A percentile compares a stretch with the other conserved stretches of the same genome.
These are phyloP conservation scores for Thelonectria discophora DNA, from an alignment of 2,329 filamentous ascomycete genomes.

Conservation along the genomic window DNA sequence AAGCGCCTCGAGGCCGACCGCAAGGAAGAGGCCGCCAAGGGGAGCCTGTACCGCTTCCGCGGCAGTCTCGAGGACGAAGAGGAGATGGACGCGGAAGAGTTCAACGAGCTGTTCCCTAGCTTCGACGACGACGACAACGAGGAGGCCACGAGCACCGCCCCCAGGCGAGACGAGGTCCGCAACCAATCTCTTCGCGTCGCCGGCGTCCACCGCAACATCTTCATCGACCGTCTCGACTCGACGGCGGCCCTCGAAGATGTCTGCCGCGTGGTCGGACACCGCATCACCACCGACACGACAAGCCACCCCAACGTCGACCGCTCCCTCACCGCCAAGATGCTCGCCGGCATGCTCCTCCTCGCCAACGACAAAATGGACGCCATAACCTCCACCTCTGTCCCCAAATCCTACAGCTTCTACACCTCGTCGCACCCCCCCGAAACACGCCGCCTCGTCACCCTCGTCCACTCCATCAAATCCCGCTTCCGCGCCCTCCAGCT, in stretches of 20 bases:
- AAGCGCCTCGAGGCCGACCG: constrained; percentile 79
- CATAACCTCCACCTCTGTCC: constrained; percentile 50
- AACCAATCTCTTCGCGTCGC: constrained; percentile 69
- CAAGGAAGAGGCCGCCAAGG: constrained; percentile 75
- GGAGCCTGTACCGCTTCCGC: constrained; percentile 83
- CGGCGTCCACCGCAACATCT: constrained; percentile 65
- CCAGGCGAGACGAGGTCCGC: constrained; percentile 54
- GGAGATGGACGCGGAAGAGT: constrained; percentile 76
- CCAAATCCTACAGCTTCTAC: constrained; percentile 83
- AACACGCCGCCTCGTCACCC: constrained; percentile 73
- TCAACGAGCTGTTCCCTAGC: constrained; percentile 82
- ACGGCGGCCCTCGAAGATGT: constrained; percentile 54
- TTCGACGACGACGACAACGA: constrained; percentile 73
- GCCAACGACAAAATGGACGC: constrained; percentile 68
- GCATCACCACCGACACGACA: constrained; percentile 44
- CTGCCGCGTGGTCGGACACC: constrained; percentile 55
- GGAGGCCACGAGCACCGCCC: constrained; percentile 48
- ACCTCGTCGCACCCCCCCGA: constrained; percentile 80
- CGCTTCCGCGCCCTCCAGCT: constrained; percentile 77
- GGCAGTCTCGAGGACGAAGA: constrained; percentile 82
- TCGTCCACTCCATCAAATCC: constrained; percentile 74
- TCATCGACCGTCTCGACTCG: constrained; percentile 54
- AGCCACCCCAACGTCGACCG: constrained; percentile 44
- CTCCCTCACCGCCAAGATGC: constrained; percentile 60
- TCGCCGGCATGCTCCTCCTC: constrained; percentile 72